Evolutionary conservation across 371 early-diverging fungal species (phyloP).

Genomic region (Rhizopus delemar): DNA sequence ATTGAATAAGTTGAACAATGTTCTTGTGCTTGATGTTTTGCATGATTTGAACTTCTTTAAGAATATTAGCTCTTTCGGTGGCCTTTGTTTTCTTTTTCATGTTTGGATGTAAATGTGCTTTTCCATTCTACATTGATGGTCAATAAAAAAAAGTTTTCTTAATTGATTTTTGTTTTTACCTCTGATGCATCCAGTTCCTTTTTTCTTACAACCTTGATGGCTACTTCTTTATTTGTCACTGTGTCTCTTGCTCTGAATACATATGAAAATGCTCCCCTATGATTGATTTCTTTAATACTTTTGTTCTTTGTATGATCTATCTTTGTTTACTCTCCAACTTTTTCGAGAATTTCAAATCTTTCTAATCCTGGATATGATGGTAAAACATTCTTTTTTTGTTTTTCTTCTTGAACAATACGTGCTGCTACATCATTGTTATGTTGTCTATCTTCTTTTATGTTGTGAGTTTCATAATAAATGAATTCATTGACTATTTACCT

Average conservation of each 20-base stretch:
- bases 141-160: too few relatives aligned
- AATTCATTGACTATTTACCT: conserved; percentile 6
- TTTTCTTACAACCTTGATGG: conserved; percentile 80
- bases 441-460: conserved; percentile 19
- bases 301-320: too few relatives aligned
- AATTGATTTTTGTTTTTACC: conserved; percentile 32
- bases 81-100: conserved; percentile 48
- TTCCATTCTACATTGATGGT: conserved; percentile 14
- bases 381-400: conserved; percentile 18
- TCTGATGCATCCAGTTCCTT: conserved; percentile 57
- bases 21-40: conserved; percentile 78
- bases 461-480: neutral
- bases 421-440: conserved; percentile 28
- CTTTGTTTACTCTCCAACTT: conserved; percentile 73
- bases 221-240: conserved; percentile 64
- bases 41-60: conserved; percentile 90
- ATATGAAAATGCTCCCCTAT: conserved; percentile 78
- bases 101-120: conserved; percentile 42
- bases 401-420: conserved; percentile 26
- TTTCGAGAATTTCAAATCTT: conserved; percentile 58
- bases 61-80: conserved; percentile 66
- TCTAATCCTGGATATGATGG: conserved; percentile 58
- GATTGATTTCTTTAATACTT: neutral
- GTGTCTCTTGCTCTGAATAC: conserved; percentile 71
- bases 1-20: conserved; percentile 75